Base-by-base conservation (phyloP, 257 asterid species). In the Jasminum sambac region DNA sequence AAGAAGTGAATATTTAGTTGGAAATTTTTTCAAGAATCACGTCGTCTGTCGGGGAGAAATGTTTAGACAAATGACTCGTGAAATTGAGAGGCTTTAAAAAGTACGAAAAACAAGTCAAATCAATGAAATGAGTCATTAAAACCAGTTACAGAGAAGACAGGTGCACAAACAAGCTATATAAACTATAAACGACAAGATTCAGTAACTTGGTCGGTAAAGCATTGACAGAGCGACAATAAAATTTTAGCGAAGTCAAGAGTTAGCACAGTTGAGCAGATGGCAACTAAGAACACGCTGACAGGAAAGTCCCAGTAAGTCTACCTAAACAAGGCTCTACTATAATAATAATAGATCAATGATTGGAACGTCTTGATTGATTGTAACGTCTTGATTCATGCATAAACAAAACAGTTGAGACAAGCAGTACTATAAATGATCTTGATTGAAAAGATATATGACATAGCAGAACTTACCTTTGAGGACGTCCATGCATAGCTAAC, bases 401-500 rank as follows among this genome's bases (percentile, higher is more conserved):
- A 2, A 57, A n/a, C 19, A 19, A 5, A 52, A 52, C 12, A 70
- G 26, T 58, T 8, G 36, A 52, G 24, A 14, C n/a, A 24, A 46
- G n/a, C 55, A 42, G 48, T 12, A 26, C 25, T 52, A 68, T 25
- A 67, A 57, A 24, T 0, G 23, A 40, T 36, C 36, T 8, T 14
- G 60, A 6, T 61, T 8, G 11, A 58, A 48, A 67, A 30, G 36
- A 25, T 26, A 42, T 5, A 24, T 0, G 8, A 25, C 30, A 64
- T 24, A 13, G 64, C 39, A 42, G 38, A 66, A 69, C 80, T 60
- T 70, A 93, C 98, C 94, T 89, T 76, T 91, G 98, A 75, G 95
- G 90, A 76, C 87, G 98, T 44, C 99, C 96, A 77, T 85, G 37
- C 72, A 77, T 89, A 73, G 81, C 72, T 43, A 95, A 84, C 89